A percentile compares a stretch with the other conserved stretches of the same genome.
phyloP scores from a whole-genome alignment of 2,329 filamentous ascomycete genomes.

The Hypoxylon sp. region DNA sequence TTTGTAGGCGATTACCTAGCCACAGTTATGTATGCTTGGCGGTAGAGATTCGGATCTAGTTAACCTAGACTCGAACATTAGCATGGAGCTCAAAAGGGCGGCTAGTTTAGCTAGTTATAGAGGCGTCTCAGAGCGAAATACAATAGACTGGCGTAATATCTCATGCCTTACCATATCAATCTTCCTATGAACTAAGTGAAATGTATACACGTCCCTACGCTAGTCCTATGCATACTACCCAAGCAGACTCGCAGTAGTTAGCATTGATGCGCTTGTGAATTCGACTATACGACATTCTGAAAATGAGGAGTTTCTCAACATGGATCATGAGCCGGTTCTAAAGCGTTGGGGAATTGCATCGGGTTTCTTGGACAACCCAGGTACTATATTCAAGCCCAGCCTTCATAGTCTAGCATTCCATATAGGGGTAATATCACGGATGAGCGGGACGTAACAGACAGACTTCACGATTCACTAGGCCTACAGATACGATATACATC shows the following conservation, averaged over 20 bases:
- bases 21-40: conserved; percentile 47
- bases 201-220: not conserved
- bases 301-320: not conserved
- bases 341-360: not conserved
- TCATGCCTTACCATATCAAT: conserved; percentile 9
- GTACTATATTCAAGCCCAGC: not conserved
- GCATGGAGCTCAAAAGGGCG: conserved; percentile 31
- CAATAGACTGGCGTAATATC: conserved; percentile 49
- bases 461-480: too few relatives aligned
- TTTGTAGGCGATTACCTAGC: conserved; percentile 29
- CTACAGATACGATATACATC: too few relatives aligned
- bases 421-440: too few relatives aligned
- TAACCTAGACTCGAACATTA: conserved; percentile 42
- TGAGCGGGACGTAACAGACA: too few relatives aligned
- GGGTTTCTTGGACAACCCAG: not conserved
- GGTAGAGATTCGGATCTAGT: conserved; percentile 49
- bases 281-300: not conserved
- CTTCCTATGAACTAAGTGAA: not conserved
- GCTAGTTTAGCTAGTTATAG: conserved; percentile 47
- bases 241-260: not conserved
- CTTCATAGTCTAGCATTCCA: too few relatives aligned
- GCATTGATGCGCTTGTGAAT: not conserved
- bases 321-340: not conserved
- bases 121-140: conserved; percentile 47
- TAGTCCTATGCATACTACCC: not conserved